A percentile compares a stretch with the other conserved stretches of the same genome.
Evolutionary conservation across 768 basidiomycete species (phyloP).

Genomic region (Mycena kentingensis): DNA sequence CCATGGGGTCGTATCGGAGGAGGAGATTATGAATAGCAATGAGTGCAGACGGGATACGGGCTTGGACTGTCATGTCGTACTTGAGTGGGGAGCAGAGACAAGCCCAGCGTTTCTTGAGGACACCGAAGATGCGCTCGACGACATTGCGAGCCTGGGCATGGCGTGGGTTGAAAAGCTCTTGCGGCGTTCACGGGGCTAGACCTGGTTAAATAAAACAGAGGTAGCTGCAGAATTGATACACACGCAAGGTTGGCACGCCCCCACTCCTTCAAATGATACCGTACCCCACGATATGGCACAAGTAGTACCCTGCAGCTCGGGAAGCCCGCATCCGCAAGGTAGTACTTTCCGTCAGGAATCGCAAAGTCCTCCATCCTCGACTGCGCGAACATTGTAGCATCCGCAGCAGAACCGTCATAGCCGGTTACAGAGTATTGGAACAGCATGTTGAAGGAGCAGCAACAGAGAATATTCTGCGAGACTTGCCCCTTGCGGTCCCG

Average conservation of each 20-base stretch:
- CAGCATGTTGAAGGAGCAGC: conserved; percentile 22
- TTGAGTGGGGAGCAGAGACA: too few species aligned
- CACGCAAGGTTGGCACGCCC: conserved; percentile 6
- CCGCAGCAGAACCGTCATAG: conserved; percentile 28
- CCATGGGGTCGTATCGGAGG: too few species aligned
- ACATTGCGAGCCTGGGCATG: conserved; percentile 27
- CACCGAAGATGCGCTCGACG: too few species aligned
- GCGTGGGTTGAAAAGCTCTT: conserved; percentile 28
- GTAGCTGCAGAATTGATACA: too few species aligned
- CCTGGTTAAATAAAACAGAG: too few species aligned
- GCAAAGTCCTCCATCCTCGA: too few species aligned
- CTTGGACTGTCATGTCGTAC: conserved; percentile 24
- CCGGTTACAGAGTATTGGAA: conserved; percentile 26
- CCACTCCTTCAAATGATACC: conserved; percentile 32
- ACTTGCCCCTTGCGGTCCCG: too few species aligned
- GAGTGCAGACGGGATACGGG: conserved; percentile 19
- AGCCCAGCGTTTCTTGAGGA: too few species aligned
- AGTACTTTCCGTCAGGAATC: too few species aligned
- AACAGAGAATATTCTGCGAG: conserved; percentile 30
- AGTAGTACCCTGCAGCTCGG: conserved; percentile 25
- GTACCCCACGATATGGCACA: conserved; percentile 27
- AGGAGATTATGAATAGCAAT: conserved; percentile 29
- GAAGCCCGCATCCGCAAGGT: too few species aligned
- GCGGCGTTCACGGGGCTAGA: too few species aligned
- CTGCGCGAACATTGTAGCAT: conserved; percentile 22